Evolutionary conservation across 176 grass and related monocot species (phyloP).

Genomic region (Saccharum spontaneum): DNA sequence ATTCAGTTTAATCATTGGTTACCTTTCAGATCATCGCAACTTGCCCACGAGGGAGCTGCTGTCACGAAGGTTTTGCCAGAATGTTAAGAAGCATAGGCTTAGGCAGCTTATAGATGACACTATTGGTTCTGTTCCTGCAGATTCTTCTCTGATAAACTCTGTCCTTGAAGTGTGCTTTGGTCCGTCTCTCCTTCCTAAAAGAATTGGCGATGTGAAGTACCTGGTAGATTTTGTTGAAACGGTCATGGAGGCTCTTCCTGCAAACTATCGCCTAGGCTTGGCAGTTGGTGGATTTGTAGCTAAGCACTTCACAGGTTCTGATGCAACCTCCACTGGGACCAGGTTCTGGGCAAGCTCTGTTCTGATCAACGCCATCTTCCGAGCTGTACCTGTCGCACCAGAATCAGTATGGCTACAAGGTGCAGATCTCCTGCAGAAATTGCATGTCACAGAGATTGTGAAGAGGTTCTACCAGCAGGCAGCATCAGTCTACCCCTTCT

Average conservation of each 20-base stretch:
- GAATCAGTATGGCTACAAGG: slow-evolving; percentile 82
- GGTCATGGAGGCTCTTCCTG: slow-evolving; percentile 72
- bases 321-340: slow-evolving; percentile 46
- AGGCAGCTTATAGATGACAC: slow-evolving; percentile 75
- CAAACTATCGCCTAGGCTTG: slow-evolving; percentile 78
- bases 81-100: slow-evolving; percentile 72
- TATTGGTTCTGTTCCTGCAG: slow-evolving; percentile 62
- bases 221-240: slow-evolving; percentile 83
- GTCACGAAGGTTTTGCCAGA: slow-evolving; percentile 72
- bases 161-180: slow-evolving; percentile 81
- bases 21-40: slow-evolving; percentile 54
- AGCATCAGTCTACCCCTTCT: slow-evolving; percentile 91
- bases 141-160: slow-evolving; percentile 70
- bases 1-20: slow-evolving; percentile 57
- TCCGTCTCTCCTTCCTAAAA: slow-evolving; percentile 53
- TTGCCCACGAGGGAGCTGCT: slow-evolving; percentile 47
- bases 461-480: slow-evolving; percentile 85
- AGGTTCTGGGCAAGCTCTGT: slow-evolving; percentile 75
- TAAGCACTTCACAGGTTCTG: slow-evolving; percentile 34
- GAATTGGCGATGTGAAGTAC: slow-evolving; percentile 49
- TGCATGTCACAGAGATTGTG: slow-evolving; percentile 42
- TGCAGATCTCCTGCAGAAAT: slow-evolving; percentile 61
- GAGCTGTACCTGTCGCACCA: slow-evolving; percentile 68
- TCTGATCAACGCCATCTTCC: slow-evolving; percentile 78
- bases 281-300: slow-evolving; percentile 57